Evolutionary conservation across 2,329 filamentous ascomycete genomes (phyloP).

Genomic region (Neopestalotiopsis clavispora): DNA sequence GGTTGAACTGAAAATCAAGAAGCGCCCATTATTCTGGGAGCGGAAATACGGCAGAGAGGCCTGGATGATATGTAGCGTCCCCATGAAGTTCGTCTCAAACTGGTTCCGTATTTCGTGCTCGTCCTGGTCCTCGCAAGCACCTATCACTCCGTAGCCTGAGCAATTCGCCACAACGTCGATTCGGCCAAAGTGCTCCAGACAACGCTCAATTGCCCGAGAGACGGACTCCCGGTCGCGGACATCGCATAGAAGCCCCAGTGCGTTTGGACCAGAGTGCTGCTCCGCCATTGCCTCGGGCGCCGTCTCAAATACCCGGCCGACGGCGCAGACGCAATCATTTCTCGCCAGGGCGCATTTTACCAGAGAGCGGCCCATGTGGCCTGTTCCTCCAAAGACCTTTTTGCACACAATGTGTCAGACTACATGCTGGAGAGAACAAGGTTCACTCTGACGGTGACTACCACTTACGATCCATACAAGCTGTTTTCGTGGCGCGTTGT

Average conservation of each 20-base stretch:
- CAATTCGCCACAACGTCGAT: conserved; percentile 93
- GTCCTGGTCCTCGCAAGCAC: conserved; percentile 95
- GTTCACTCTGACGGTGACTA: conserved; percentile 1
- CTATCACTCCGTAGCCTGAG: conserved; percentile 94
- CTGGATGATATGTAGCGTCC: conserved; percentile 91
- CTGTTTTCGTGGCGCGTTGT: conserved; percentile 71
- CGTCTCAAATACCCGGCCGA: conserved; percentile 83
- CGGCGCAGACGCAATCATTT: conserved; percentile 83
- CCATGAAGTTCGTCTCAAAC: conserved; percentile 98
- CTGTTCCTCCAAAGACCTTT: conserved; percentile 93
- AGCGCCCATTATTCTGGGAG: conserved; percentile 74
- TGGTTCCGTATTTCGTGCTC: conserved; percentile 93
- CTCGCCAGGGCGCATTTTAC: conserved; percentile 81
- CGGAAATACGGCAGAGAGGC: conserved; percentile 87
- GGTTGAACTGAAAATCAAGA: conserved; percentile 93
- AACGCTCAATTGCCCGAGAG: conserved; percentile 69
- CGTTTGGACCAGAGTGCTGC: conserved; percentile 66
- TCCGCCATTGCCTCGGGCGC: conserved; percentile 73
- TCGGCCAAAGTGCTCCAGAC: conserved; percentile 76
- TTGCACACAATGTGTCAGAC: neutral
- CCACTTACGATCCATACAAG: conserved; percentile 84
- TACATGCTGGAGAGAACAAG: conserved; percentile 10
- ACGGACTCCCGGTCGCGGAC: conserved; percentile 84
- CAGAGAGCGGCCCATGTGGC: conserved; percentile 91
- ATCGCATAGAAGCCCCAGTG: conserved; percentile 85